Evolutionary conservation across 2,329 filamentous ascomycete species (phyloP).

Genomic region (Aspergillus chevalieri): DNA sequence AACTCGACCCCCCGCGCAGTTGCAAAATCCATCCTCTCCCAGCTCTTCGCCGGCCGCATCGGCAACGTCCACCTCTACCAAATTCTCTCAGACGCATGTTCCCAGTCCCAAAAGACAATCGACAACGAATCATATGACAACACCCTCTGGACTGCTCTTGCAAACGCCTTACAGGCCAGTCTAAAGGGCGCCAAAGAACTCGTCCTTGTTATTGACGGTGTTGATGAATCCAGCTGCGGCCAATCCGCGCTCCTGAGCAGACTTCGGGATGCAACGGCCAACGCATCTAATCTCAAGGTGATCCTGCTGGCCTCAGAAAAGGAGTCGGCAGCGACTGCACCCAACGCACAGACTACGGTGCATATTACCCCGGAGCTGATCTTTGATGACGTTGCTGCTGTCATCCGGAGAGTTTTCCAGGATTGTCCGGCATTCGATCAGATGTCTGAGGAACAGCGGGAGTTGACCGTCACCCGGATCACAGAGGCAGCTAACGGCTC

Average conservation of each 20-base stretch:
- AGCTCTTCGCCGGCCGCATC: conserved; percentile 35
- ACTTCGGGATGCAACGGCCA: conserved; percentile 17
- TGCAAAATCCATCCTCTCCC: conserved; percentile 30
- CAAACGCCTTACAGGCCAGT: conserved; percentile 21
- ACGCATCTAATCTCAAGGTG: conserved; percentile 21
- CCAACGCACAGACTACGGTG: conserved; percentile 12
- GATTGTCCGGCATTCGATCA: conserved; percentile 14
- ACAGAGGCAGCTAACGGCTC: conserved; percentile 30
- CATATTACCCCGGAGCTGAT: conserved; percentile 27
- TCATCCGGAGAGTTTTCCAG: conserved; percentile 25
- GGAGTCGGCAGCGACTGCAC: conserved; percentile 1
- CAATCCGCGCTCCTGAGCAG: conserved; percentile 24
- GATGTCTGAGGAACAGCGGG: conserved; percentile 27
- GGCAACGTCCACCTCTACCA: conserved; percentile 35
- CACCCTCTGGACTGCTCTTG: conserved; percentile 31
- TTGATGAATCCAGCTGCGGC: conserved; percentile 30
- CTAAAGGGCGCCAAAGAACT: conserved; percentile 29
- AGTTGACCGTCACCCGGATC: conserved; percentile 27
- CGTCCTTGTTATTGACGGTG: conserved; percentile 34
- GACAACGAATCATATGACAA: conserved; percentile 27
- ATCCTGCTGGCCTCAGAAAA: conserved; percentile 26
- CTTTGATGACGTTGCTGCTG: conserved; percentile 32
- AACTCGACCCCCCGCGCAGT: conserved; percentile 26
- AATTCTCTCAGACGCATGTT: conserved; percentile 26
- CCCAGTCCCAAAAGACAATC: conserved; percentile 17